Percentiles rank a stretch among this genome's conserved stretches.
phyloP scores from a whole-genome alignment of 371 early-diverging fungal species.

The Zopfochytrium polystomum region DNA sequence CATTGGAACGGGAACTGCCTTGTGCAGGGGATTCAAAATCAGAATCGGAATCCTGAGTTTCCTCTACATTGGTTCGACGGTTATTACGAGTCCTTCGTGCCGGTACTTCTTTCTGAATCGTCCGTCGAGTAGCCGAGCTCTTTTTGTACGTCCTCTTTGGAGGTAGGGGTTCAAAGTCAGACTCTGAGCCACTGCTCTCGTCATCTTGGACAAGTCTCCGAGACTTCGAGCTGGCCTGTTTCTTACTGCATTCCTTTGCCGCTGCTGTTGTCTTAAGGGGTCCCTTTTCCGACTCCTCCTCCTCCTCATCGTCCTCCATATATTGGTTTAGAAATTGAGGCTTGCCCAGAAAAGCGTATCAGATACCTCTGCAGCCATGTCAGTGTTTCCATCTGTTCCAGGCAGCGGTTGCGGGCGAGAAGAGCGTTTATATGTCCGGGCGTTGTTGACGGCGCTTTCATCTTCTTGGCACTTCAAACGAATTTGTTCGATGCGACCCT shows the following conservation, averaged over 20 bases:
- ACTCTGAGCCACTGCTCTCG: not conserved
- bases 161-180: not conserved
- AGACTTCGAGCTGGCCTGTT: not conserved
- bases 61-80: no score
- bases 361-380: not conserved
- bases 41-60: no score
- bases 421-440: constrained; percentile 6
- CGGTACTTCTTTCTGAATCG: no score
- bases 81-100: no score
- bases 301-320: constrained; percentile 1
- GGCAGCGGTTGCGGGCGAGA: not conserved
- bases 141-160: no score
- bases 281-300: not conserved
- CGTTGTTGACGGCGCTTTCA: constrained; percentile 37
- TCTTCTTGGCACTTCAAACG: constrained; percentile 43
- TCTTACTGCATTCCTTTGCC: not conserved
- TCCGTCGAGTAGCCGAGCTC: no score
- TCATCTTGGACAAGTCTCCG: constrained; percentile 1
- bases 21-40: no score
- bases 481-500: constrained; percentile 59
- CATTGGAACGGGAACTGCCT: no score
- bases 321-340: constrained; percentile 12
- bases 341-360: not conserved
- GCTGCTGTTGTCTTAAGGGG: not conserved
- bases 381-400: not conserved